A percentile compares a stretch with the other conserved stretches of the same genome.
Evolutionary conservation across 139 green algal genomes (phyloP).

Genomic region (Dunaliella sp.): DNA sequence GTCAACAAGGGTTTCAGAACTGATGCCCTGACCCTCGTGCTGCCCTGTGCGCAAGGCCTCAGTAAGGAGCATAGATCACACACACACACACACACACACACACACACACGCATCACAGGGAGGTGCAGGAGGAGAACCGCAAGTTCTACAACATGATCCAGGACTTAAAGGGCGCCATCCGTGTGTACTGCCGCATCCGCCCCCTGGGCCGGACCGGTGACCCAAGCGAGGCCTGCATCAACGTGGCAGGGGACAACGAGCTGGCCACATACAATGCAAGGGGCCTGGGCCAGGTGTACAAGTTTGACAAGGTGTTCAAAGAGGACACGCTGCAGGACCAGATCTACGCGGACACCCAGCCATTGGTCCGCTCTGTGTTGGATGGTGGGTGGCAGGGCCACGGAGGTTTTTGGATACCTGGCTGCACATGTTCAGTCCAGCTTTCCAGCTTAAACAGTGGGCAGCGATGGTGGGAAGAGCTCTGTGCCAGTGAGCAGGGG

Average conservation of each 20-base stretch:
- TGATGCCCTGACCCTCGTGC: no score
- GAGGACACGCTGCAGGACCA: conserved; percentile 61
- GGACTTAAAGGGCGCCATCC: conserved; percentile 83
- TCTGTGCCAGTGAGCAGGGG: no score
- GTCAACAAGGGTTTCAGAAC: no score
- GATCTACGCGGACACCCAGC: conserved; percentile 85
- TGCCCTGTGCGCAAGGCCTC: no score
- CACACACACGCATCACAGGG: background rate
- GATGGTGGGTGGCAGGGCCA: conserved; percentile 61
- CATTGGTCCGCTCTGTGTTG: conserved; percentile 83
- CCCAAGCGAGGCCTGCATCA: conserved; percentile 33
- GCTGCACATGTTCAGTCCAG: background rate
- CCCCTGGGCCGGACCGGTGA: conserved; percentile 72
- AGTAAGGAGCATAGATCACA: no score
- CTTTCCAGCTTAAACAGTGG: no score
- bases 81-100: no score
- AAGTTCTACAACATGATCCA: conserved; percentile 86
- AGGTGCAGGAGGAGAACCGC: conserved; percentile 70
- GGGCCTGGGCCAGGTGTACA: conserved; percentile 69
- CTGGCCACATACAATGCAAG: conserved; percentile 36
- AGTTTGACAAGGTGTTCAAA: conserved; percentile 83
- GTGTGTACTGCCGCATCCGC: conserved; percentile 84
- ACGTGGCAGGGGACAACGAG: conserved; percentile 23
- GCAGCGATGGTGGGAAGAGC: no score
- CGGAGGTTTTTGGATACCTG: background rate